phyloP scores from a whole-genome alignment of 768 basidiomycete genomes.

The Auricularia auricula-judae region DNA sequence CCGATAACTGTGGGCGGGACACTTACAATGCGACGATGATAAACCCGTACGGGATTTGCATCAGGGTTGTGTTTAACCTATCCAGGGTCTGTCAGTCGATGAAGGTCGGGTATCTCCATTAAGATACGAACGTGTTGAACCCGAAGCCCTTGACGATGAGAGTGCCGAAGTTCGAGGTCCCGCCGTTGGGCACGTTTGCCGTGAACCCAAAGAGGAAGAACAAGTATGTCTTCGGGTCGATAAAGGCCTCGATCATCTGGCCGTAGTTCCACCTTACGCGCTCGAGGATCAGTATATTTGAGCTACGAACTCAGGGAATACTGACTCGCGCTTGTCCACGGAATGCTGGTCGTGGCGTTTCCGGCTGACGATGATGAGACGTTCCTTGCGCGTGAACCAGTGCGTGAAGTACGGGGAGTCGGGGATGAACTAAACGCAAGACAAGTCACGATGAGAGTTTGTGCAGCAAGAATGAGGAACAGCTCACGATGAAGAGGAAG shows the following conservation, averaged over 20 bases:
- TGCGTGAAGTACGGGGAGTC: conserved; percentile 20
- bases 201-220: conserved; percentile 21
- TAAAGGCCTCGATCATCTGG: conserved; percentile 20
- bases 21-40: conserved; percentile 11
- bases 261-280: conserved; percentile 15
- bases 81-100: background rate
- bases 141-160: conserved; percentile 21
- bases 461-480: background rate
- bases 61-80: conserved; percentile 8
- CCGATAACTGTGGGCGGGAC: too few relatives aligned
- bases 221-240: conserved; percentile 21
- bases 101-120: background rate
- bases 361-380: conserved; percentile 22
- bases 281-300: background rate
- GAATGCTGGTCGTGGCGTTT: conserved; percentile 23
- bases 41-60: conserved; percentile 5
- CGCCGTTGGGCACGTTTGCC: conserved; percentile 21
- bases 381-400: conserved; percentile 22
- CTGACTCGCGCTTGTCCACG: conserved; percentile 16
- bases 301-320: background rate
- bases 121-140: conserved; percentile 14
- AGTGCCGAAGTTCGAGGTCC: conserved; percentile 19
- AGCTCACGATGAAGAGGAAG: conserved; percentile 10
- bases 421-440: conserved; percentile 10
- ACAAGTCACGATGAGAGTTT: accelerated